These are phyloP conservation scores for Grammothele lineata DNA, from an alignment of 768 basidiomycete genomes.

Conservation along the genomic window DNA sequence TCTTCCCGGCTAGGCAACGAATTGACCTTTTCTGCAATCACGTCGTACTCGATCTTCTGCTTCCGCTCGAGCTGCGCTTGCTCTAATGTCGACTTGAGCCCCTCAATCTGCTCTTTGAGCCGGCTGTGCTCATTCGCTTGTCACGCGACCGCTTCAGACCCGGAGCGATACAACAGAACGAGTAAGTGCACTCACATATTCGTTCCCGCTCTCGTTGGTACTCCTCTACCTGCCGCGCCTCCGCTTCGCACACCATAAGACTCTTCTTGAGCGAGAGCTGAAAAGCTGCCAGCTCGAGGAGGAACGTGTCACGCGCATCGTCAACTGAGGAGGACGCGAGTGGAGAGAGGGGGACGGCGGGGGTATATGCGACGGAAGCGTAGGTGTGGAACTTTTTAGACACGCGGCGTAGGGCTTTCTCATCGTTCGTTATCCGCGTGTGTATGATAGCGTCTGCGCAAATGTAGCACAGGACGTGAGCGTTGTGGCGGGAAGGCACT, in stretches of 20 bases:
- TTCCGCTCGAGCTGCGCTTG: conserved; percentile 72
- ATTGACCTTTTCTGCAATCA: conserved; percentile 79
- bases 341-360: conserved; percentile 29
- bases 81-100: conserved; percentile 71
- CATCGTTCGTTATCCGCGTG: conserved; percentile 78
- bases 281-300: conserved; percentile 75
- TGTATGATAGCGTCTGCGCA: conserved; percentile 71
- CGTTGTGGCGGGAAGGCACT: not conserved
- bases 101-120: conserved; percentile 66
- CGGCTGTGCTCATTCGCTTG: conserved; percentile 69
- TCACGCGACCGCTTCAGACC: conserved; percentile 8
- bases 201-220: conserved; percentile 68
- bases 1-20: conserved; percentile 73
- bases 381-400: conserved; percentile 82
- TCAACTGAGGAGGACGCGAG: conserved; percentile 37
- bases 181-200: conserved; percentile 51
- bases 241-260: conserved; percentile 80
- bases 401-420: conserved; percentile 70
- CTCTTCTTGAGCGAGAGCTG: conserved; percentile 73
- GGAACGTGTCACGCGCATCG: conserved; percentile 75
- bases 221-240: conserved; percentile 80
- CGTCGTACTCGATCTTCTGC: conserved; percentile 85
- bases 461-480: not conserved
- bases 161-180: not conserved
- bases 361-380: conserved; percentile 49